phyloP scores from a whole-genome alignment of 192 early-diverging fungal genomes.

The Spizellomyces punctatus region DNA sequence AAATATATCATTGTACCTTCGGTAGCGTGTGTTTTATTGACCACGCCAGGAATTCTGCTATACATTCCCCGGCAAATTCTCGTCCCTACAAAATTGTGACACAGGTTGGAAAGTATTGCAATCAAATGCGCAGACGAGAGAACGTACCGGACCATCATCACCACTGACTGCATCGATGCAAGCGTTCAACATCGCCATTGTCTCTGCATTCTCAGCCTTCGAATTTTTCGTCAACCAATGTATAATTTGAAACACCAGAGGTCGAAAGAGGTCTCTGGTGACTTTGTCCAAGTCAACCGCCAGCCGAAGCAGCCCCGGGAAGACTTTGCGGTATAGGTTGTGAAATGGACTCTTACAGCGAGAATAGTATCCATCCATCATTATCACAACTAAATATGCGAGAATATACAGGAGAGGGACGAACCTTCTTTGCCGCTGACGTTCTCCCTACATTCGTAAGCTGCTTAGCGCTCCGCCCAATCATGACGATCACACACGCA shows the following conservation, averaged over 20 bases:
- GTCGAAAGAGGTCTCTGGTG: conserved; percentile 66
- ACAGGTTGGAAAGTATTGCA: background rate
- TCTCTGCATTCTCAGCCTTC: conserved; percentile 77
- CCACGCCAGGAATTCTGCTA: conserved; percentile 75
- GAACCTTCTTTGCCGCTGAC: conserved; percentile 11
- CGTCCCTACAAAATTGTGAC: conserved; percentile 37
- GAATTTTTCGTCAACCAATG: conserved; percentile 82
- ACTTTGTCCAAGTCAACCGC: conserved; percentile 74
- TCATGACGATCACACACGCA: conserved; percentile 71
- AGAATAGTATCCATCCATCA: conserved; percentile 19
- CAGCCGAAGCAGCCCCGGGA: conserved; percentile 71
- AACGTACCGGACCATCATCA: conserved; percentile 32
- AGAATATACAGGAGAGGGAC: background rate
- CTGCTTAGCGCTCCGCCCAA: conserved; percentile 56
- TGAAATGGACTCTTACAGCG: conserved; percentile 54
- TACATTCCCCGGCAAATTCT: conserved; percentile 76
- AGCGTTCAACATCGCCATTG: conserved; percentile 65
- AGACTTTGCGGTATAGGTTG: conserved; percentile 63
- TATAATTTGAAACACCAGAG: conserved; percentile 68
- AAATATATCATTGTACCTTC: conserved; percentile 29
- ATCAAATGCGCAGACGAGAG: background rate
- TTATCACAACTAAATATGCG: background rate
- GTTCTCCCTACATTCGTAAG: conserved; percentile 7
- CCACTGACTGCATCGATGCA: conserved; percentile 65
- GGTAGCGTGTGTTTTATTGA: conserved; percentile 68